Evolutionary conservation across 2,329 filamentous ascomycete species (phyloP).

Genomic region (Fusarium anthophilum): DNA sequence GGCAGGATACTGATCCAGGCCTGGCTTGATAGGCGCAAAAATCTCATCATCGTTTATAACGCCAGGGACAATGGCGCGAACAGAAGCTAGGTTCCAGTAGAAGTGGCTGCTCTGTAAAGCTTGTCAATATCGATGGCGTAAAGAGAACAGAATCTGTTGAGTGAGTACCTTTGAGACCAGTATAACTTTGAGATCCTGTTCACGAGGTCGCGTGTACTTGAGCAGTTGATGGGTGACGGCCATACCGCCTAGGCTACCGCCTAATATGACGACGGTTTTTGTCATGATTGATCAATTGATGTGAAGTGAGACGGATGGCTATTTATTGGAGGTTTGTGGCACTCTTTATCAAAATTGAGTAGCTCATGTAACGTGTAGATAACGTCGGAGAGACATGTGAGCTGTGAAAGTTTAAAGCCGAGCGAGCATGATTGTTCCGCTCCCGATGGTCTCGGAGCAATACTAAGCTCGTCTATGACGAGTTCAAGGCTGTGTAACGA

Average conservation of each 20-base stretch:
- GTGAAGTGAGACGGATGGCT: neutral
- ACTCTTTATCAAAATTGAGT: neutral
- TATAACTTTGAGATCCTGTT: conserved; percentile 62
- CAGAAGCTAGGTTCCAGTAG: conserved; percentile 67
- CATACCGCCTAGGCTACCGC: conserved; percentile 63
- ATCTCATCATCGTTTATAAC: conserved; percentile 60
- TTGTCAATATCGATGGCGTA: neutral
- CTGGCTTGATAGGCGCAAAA: conserved; percentile 58
- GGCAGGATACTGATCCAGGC: conserved; percentile 60
- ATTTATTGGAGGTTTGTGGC: neutral
- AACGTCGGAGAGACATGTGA: neutral
- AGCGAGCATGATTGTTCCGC: conserved; percentile 5
- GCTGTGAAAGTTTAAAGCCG: conserved; percentile 1
- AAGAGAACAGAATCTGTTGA: neutral
- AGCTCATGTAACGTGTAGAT: neutral
- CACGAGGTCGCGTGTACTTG: conserved; percentile 57
- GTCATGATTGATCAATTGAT: conserved; percentile 48
- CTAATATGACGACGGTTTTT: conserved; percentile 64
- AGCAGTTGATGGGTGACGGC: conserved; percentile 64
- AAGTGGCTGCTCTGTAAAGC: conserved; percentile 61
- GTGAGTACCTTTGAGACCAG: conserved; percentile 62
- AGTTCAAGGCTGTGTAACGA: conserved; percentile 18
- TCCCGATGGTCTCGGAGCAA: conserved; percentile 19
- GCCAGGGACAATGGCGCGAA: conserved; percentile 64
- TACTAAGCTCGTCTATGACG: conserved; percentile 27